Evolutionary conservation across 2,329 filamentous ascomycete genomes (phyloP).

Genomic region (Mycosphaerelloides madeirae): DNA sequence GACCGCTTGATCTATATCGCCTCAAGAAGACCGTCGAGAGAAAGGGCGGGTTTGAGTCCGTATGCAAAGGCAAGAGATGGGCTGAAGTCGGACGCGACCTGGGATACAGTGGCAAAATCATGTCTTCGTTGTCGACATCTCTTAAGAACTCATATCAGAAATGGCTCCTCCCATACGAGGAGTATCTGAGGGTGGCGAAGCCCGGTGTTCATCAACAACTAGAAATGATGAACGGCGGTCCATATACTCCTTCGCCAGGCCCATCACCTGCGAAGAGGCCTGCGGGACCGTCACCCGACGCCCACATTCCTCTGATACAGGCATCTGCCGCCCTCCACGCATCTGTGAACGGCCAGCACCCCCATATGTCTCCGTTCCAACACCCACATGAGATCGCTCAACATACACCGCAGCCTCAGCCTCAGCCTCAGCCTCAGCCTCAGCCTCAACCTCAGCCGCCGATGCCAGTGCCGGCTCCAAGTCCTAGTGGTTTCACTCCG

Average conservation of each 20-base stretch:
- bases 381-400: constrained; percentile 11
- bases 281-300: constrained; percentile 43
- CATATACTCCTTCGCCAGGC: constrained; percentile 73
- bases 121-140: constrained; percentile 96
- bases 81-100: constrained; percentile 95
- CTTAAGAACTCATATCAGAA: constrained; percentile 97
- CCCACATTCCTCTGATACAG: constrained; percentile 63
- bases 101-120: constrained; percentile 98
- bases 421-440: constrained; percentile 44
- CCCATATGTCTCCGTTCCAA: constrained; percentile 12
- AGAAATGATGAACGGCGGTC: constrained; percentile 87
- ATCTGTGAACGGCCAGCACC: constrained; percentile 41
- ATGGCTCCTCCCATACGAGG: constrained; percentile 95
- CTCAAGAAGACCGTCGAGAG: constrained; percentile 95
- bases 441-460: constrained; percentile 34
- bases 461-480: constrained; percentile 51
- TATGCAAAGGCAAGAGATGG: constrained; percentile 98
- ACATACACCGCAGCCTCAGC: constrained; percentile 42
- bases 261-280: constrained; percentile 65
- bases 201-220: constrained; percentile 95
- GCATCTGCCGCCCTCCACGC: constrained; percentile 55
- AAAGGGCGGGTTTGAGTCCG: constrained; percentile 88
- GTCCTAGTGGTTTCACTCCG: constrained; percentile 63
- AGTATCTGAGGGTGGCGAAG: constrained; percentile 85
- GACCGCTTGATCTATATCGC: constrained; percentile 89